Evolutionary conservation across 2,329 filamentous ascomycete genomes (phyloP).

Genomic region (Ophiosphaerella korrae): DNA sequence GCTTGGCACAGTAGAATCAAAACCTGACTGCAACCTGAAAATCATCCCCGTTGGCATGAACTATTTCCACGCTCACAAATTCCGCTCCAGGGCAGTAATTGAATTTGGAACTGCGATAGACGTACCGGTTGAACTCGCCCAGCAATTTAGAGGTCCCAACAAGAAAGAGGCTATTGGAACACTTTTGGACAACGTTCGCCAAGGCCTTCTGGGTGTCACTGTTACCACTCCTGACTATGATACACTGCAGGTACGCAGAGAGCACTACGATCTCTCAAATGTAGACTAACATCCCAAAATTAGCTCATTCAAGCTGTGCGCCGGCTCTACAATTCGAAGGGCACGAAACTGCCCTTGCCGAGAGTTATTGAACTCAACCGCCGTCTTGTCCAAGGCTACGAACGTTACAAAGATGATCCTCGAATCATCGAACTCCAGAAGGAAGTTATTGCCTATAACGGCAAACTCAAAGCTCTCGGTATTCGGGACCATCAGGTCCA

Average conservation of each 20-base stretch:
- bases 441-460: conserved; percentile 83
- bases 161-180: conserved; percentile 80
- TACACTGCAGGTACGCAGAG: conserved; percentile 73
- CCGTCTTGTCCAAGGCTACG: conserved; percentile 87
- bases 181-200: conserved; percentile 84
- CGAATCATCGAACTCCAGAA: conserved; percentile 77
- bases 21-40: conserved; percentile 85
- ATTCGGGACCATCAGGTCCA: conserved; percentile 93
- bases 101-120: conserved; percentile 93
- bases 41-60: conserved; percentile 99
- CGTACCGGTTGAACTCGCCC: conserved; percentile 78
- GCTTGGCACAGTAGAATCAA: conserved; percentile 81
- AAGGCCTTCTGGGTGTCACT: conserved; percentile 84
- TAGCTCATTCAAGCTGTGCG: conserved; percentile 89
- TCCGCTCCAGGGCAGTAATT: conserved; percentile 91
- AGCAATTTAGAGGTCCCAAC: conserved; percentile 78
- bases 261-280: not conserved
- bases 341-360: conserved; percentile 89
- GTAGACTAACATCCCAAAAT: conserved; percentile 32
- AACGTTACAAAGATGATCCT: conserved; percentile 87
- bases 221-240: conserved; percentile 94
- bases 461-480: conserved; percentile 80
- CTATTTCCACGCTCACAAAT: conserved; percentile 99
- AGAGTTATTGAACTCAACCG: conserved; percentile 94
- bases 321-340: conserved; percentile 90